Evolutionary conservation across 208 protist species (phyloP).

Genomic region (Leishmania tarentolae): DNA sequence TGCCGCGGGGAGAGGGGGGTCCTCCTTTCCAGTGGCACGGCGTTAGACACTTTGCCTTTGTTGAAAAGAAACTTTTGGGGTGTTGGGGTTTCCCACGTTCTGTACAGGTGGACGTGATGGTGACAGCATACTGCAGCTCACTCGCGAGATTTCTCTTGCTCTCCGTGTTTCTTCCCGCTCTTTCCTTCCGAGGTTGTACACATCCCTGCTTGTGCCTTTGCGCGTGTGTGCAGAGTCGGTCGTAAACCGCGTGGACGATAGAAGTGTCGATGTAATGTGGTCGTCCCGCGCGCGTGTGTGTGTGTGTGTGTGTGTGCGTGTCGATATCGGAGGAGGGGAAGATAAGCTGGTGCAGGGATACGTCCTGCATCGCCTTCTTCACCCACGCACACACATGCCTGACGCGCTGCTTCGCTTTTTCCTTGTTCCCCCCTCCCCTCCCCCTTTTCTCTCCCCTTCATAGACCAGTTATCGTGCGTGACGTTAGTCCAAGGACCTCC

Average conservation of each 20-base stretch:
- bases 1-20: not conserved
- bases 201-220: not conserved
- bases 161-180: not conserved
- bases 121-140: not conserved
- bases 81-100: not conserved
- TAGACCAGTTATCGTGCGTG: not conserved
- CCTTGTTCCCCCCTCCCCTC: constrained; percentile 2
- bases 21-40: not conserved
- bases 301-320: not conserved
- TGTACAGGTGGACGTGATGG: not conserved
- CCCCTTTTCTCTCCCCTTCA: constrained; percentile 14
- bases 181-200: not conserved
- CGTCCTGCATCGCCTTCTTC: not conserved
- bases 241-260: too few relatives aligned
- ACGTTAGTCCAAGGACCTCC: not conserved
- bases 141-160: not conserved
- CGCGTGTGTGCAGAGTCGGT: not conserved
- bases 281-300: too few relatives aligned
- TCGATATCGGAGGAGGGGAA: too few relatives aligned
- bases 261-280: too few relatives aligned
- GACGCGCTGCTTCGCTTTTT: not conserved
- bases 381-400: not conserved
- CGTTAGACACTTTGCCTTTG: not conserved
- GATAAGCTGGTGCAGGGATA: not conserved
- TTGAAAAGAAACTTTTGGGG: constrained; percentile 12